Conservation (phyloP, 306 rosid species). For the Luffa acutangula region DNA sequence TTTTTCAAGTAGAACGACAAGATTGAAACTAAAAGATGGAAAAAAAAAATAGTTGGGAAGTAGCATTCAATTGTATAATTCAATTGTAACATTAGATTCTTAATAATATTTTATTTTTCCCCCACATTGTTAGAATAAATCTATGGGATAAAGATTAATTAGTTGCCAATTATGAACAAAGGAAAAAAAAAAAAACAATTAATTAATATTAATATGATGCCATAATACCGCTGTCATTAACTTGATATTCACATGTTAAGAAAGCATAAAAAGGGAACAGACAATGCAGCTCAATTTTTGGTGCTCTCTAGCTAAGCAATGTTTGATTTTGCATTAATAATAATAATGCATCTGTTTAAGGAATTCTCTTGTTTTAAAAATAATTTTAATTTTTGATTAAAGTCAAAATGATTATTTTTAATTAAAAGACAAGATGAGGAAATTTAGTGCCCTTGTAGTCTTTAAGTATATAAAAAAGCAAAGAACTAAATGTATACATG, state of each 20-base stretch:
- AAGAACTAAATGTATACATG: background rate
- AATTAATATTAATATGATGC: background rate
- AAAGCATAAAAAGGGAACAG: constrained; percentile 1
- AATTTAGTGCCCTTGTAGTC: background rate
- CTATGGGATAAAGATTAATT: background rate
- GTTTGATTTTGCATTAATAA: background rate
- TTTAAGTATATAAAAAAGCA: background rate
- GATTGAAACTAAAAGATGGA: background rate
- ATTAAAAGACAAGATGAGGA: background rate
- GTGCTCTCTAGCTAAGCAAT: constrained; percentile 3
- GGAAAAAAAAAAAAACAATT: background rate
- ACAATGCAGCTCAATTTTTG: background rate
- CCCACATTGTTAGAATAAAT: background rate
- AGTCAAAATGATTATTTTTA: background rate
- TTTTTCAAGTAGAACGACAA: background rate
- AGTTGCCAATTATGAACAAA: background rate
- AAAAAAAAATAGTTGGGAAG: background rate
- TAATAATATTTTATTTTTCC: background rate
- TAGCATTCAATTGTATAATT: background rate
- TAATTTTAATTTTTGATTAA: background rate
- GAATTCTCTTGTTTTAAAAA: background rate
- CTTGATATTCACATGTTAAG: constrained; percentile 1
- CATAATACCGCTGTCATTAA: constrained; percentile 1
- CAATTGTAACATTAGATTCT: background rate
- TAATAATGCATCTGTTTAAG: background rate